Base-by-base conservation (phyloP, 129 eudicot genomes). In the Pulicaria dysenterica region DNA sequence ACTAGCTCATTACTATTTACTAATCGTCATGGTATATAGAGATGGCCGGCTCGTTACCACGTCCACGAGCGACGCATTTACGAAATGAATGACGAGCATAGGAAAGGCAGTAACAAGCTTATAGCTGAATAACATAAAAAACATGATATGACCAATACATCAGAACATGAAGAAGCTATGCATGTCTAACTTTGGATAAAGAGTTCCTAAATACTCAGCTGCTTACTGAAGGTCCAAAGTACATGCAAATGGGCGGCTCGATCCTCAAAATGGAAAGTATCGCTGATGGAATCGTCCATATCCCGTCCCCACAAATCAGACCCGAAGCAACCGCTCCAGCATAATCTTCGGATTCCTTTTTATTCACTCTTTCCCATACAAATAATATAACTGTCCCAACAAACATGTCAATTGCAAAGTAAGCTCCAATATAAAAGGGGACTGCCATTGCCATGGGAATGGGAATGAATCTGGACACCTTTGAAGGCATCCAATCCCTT, bases 201-300 rank as follows among this genome's bases (percentile, higher is more conserved):
- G 66, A 50, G 38, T 15, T 53, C 50, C 42, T 8, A 11, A 54
- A 1, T 49, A 73, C 40, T 88, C 82, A 80, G 75, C 76, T 41
- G 76, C 87, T 85, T 6, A 36, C 75, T 7, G 97, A 70, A 41
- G 97, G 92, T 24, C 88, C 90, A 75, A 91, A 91, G 84, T 85
- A 91, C 95, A 91, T 91, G 87, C 97, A 91, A 49, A 91, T 91
- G 57, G 97, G 97, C 0, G 98, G 98, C 40, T 77, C 76, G 13
- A 77, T 45, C 64, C 58, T 69, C 8, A 77, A 46, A 58, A 77
- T 58, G 62, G 81, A 77, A 3, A 77, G 75, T 58, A 77, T 77
- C 4, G 81, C 75, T 2, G 81, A 69, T 17, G 81, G 81, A 58
- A 77, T 77, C 1, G 75, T 77, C 81, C 81, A 67, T 58, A 77